A percentile compares a stretch with the other conserved stretches of the same genome.
These are phyloP conservation scores for Turritis glabra DNA, from an alignment of 345 rosid species.

Conservation along the genomic window DNA sequence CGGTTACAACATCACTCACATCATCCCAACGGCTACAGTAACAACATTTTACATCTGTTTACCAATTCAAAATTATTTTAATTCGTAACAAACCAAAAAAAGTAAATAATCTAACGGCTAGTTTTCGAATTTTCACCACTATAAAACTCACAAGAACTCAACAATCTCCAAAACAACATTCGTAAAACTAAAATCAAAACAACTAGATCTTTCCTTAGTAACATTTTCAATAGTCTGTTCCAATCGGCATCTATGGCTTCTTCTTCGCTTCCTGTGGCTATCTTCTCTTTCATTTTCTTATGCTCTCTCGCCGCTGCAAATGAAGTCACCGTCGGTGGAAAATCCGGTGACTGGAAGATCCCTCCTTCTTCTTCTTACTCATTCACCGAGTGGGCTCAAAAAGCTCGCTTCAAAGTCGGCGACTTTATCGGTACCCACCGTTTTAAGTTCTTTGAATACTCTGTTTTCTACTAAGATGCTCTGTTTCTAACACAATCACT, in stretches of 20 bases:
- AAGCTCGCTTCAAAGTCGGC: constrained; percentile 61
- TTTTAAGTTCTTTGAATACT: not conserved
- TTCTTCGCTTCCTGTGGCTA: constrained; percentile 26
- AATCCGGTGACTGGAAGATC: constrained; percentile 50
- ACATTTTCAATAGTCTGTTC: not conserved
- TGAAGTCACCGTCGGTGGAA: constrained; percentile 56
- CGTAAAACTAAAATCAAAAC: not conserved
- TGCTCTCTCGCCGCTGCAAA: constrained; percentile 42
- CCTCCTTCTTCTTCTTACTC: constrained; percentile 54
- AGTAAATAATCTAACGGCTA: constrained; percentile 27
- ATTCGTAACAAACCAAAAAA: not conserved
- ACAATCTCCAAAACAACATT: not conserved
- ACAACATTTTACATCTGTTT: constrained; percentile 8
- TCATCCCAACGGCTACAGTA: constrained; percentile 30
- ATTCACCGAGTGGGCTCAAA: constrained; percentile 67
- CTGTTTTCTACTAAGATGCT: not conserved
- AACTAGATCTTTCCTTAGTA: not conserved
- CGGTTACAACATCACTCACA: constrained; percentile 9
- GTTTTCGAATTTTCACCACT: constrained; percentile 17
- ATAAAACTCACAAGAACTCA: constrained; percentile 18
- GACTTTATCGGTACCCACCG: constrained; percentile 58
- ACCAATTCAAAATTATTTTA: not conserved
- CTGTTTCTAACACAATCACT: constrained; percentile 16
- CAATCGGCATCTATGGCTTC: constrained; percentile 22
- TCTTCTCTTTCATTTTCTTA: constrained; percentile 31